Evolutionary conservation across 2,329 filamentous ascomycete genomes (phyloP).

Genomic region (Fusarium irregulare): DNA sequence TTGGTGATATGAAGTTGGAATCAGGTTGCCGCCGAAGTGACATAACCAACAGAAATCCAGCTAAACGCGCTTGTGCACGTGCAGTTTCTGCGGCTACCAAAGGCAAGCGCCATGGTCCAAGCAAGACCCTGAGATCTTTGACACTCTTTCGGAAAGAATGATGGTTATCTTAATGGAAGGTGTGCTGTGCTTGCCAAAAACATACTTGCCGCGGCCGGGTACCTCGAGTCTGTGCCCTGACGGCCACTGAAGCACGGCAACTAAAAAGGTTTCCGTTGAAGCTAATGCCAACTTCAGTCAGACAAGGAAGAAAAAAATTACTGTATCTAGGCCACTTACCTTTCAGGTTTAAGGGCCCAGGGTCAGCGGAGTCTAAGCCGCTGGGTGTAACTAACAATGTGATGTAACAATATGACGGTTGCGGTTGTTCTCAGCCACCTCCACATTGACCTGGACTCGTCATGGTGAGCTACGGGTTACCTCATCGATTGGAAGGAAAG

Average conservation of each 20-base stretch:
- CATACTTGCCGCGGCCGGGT: slow-evolving; percentile 42
- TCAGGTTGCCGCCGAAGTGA: slow-evolving; percentile 13
- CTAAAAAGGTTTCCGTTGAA: slow-evolving; percentile 10
- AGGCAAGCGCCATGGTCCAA: slow-evolving; percentile 28
- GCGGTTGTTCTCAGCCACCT: neutral
- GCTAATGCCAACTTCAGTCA: slow-evolving; percentile 18
- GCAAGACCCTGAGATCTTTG: slow-evolving; percentile 14
- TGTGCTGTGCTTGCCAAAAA: slow-evolving; percentile 32
- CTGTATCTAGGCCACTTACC: neutral
- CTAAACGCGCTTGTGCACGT: slow-evolving; percentile 31
- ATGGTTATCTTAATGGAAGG: neutral
- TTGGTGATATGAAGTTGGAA: slow-evolving; percentile 23
- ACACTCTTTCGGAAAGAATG: slow-evolving; percentile 7
- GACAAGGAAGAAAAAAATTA: neutral
- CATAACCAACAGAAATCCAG: slow-evolving; percentile 12
- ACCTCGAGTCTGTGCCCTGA: slow-evolving; percentile 4
- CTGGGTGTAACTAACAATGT: neutral
- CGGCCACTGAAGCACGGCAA: slow-evolving; percentile 3
- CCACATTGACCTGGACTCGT: neutral
- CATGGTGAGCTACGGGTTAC: neutral
- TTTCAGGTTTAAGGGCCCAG: neutral
- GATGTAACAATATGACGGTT: neutral
- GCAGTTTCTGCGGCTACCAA: slow-evolving; percentile 15
- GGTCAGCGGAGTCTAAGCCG: neutral
- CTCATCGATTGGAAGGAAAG: neutral